These are phyloP conservation scores for Colletotrichum sansevieriae DNA, from an alignment of 2,329 filamentous ascomycete genomes.

Conservation along the genomic window DNA sequence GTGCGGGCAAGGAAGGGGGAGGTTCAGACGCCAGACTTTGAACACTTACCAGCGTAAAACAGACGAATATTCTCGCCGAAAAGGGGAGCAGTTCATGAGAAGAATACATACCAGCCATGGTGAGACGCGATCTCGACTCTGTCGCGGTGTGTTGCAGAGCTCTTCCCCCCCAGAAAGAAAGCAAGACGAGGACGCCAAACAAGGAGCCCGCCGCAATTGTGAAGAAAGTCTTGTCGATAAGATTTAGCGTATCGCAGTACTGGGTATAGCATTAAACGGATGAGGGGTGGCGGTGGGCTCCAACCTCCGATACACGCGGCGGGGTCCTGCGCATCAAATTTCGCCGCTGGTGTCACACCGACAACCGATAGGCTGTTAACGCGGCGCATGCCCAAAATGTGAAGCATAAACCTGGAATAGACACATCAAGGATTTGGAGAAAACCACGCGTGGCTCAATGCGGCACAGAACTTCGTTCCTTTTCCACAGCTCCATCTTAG, in stretches of 20 bases:
- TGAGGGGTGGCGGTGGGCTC: conserved; percentile 31
- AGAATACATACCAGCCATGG: conserved; percentile 43
- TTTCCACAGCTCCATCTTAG: too few relatives aligned
- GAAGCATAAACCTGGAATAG: too few relatives aligned
- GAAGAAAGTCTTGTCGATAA: conserved; percentile 21
- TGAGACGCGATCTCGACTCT: conserved; percentile 16
- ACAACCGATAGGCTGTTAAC: too few relatives aligned
- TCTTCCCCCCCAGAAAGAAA: conserved; percentile 26
- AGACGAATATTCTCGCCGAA: neutral
- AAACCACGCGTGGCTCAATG: too few relatives aligned
- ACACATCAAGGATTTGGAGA: too few relatives aligned
- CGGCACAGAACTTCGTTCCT: too few relatives aligned
- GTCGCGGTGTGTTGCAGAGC: conserved; percentile 11
- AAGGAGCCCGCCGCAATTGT: neutral
- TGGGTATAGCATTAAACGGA: conserved; percentile 22
- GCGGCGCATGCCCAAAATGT: too few relatives aligned
- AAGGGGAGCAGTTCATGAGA: conserved; percentile 23
- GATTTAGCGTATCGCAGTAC: conserved; percentile 17
- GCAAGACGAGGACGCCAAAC: neutral
- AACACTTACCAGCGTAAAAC: conserved; percentile 40
- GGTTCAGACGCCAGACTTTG: neutral
- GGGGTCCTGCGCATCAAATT: conserved; percentile 10
- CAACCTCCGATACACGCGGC: conserved; percentile 22
- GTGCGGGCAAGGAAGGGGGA: conserved; percentile 1
- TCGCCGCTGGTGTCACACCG: too few relatives aligned